Conservation (phyloP, 1,284 basidiomycete species). For the Meripilus lineatus region DNA sequence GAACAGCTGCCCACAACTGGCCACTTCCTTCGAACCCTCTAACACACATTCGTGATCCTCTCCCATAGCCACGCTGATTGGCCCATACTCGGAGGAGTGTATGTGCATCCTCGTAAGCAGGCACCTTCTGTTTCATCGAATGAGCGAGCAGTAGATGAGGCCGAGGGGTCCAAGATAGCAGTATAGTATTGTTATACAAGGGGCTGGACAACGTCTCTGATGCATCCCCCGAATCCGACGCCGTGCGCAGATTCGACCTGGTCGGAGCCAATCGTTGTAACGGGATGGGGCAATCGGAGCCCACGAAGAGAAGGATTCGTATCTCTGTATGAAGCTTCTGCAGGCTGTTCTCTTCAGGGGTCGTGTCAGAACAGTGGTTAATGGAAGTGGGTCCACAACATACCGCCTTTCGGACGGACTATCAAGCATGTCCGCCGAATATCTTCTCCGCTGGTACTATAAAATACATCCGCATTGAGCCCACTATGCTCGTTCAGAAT, state of each 20-base stretch:
- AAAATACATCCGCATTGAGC: constrained; percentile 51
- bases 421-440: constrained; percentile 68
- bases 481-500: constrained; percentile 43
- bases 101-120: constrained; percentile 73
- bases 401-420: constrained; percentile 53
- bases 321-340: constrained; percentile 67
- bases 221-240: constrained; percentile 16
- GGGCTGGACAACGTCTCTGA: constrained; percentile 49
- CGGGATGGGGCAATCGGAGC: constrained; percentile 56
- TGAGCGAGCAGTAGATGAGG: constrained; percentile 69
- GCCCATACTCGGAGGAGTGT: constrained; percentile 88
- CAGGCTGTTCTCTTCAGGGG: constrained; percentile 45
- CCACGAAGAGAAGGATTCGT: constrained; percentile 69
- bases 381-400: constrained; percentile 19
- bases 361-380: constrained; percentile 5
- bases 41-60: constrained; percentile 49
- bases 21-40: constrained; percentile 66
- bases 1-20: constrained; percentile 64
- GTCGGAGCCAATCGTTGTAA: constrained; percentile 68
- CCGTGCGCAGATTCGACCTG: constrained; percentile 63
- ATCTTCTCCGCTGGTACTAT: constrained; percentile 60
- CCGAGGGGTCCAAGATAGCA: constrained; percentile 63
- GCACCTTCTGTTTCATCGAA: constrained; percentile 53
- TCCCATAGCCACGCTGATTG: constrained; percentile 77
- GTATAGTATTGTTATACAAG: constrained; percentile 75